These are phyloP conservation scores for Diaporthe sp. DNA, from an alignment of 2,329 filamentous ascomycete genomes.

Conservation along the genomic window DNA sequence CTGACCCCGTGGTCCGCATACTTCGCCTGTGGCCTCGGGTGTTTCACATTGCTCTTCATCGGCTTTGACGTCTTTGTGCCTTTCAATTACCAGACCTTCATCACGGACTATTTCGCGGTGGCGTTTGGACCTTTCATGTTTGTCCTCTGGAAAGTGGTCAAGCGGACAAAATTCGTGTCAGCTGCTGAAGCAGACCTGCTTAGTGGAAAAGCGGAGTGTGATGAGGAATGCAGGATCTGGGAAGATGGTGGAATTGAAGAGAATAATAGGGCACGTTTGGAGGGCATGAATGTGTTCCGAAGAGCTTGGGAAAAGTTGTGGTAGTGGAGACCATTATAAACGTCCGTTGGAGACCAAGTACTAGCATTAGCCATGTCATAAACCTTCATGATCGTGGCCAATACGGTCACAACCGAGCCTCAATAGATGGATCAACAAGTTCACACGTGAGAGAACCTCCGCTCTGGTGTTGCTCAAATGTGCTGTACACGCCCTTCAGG, in stretches of 20 bases:
- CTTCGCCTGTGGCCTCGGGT: conserved; percentile 14
- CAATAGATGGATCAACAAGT: background rate
- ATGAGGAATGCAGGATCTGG: conserved; percentile 52
- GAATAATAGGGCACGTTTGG: conserved; percentile 10
- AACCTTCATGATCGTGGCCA: background rate
- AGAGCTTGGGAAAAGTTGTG: conserved; percentile 33
- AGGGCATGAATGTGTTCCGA: conserved; percentile 22
- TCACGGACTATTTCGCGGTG: conserved; percentile 59
- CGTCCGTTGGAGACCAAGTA: too few relatives aligned
- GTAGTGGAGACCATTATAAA: background rate
- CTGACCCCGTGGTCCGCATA: conserved; percentile 54
- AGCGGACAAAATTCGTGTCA: conserved; percentile 64
- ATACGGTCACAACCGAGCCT: background rate
- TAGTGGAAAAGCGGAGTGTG: conserved; percentile 70
- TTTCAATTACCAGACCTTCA: conserved; percentile 54
- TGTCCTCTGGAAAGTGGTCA: conserved; percentile 70
- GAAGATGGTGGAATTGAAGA: conserved; percentile 34
- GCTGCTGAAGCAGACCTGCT: conserved; percentile 67
- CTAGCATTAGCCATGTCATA: background rate
- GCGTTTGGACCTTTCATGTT: conserved; percentile 62
- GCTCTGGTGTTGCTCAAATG: background rate
- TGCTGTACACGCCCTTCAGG: background rate
- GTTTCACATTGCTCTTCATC: conserved; percentile 63
- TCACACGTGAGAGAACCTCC: background rate
- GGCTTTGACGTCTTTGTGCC: conserved; percentile 68